Conservation (phyloP, 208 protist genomes). For the Leishmania tarentolae region DNA sequence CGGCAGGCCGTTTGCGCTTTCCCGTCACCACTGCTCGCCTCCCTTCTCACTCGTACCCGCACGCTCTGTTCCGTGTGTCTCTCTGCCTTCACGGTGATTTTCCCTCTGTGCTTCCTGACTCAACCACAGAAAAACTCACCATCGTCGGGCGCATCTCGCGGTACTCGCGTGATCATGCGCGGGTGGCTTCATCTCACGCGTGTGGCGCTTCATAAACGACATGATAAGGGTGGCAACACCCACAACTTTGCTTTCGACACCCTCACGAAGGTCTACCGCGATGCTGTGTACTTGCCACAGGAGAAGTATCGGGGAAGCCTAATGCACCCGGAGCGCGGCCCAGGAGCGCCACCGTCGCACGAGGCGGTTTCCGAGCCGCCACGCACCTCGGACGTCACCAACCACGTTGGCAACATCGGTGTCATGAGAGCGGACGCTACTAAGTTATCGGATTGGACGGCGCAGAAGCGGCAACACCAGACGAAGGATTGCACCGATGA, state of each 20-base stretch:
- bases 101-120: not conserved
- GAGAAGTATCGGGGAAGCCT: slow-evolving; percentile 36
- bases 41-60: not conserved
- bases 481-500: not conserved
- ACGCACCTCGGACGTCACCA: slow-evolving; percentile 37
- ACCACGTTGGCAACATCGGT: slow-evolving; percentile 58
- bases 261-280: slow-evolving; percentile 69
- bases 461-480: slow-evolving; percentile 15
- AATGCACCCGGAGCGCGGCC: slow-evolving; percentile 34
- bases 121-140: not conserved
- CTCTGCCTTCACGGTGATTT: not conserved
- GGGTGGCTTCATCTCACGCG: slow-evolving; percentile 13
- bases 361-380: not conserved
- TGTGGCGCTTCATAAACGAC: slow-evolving; percentile 39
- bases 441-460: slow-evolving; percentile 21
- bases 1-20: not conserved
- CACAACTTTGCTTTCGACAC: slow-evolving; percentile 78
- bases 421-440: slow-evolving; percentile 49
- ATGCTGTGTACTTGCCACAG: slow-evolving; percentile 56
- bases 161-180: slow-evolving; percentile 15
- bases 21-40: not conserved
- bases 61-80: not conserved
- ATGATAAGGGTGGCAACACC: slow-evolving; percentile 52
- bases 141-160: not conserved
- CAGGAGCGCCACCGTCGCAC: not conserved